These are phyloP conservation scores for Paralagenidium karlingii DNA, from an alignment of 352 stramenopile genomes.

Conservation along the genomic window DNA sequence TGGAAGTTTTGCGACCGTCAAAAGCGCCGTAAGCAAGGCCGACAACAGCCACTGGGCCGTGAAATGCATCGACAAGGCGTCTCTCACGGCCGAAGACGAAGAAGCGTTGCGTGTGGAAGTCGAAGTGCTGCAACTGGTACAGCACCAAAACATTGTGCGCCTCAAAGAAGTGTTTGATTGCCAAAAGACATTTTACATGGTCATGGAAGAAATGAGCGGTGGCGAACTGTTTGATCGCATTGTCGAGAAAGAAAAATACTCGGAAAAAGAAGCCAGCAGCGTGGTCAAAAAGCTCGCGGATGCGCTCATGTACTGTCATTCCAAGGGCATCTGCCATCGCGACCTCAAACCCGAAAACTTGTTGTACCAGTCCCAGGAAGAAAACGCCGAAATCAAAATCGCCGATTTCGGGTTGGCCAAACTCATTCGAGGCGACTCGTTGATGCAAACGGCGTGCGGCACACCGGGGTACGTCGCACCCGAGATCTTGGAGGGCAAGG, in stretches of 20 bases:
- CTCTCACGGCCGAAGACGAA: slow-evolving; percentile 65
- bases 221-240: slow-evolving; percentile 90
- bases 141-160: slow-evolving; percentile 81
- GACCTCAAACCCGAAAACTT: slow-evolving; percentile 86
- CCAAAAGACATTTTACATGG: slow-evolving; percentile 85
- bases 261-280: slow-evolving; percentile 71
- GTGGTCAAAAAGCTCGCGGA: slow-evolving; percentile 78
- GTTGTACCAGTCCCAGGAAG: slow-evolving; percentile 70
- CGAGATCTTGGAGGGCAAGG: slow-evolving; percentile 89
- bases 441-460: slow-evolving; percentile 91
- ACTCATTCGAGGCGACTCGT: slow-evolving; percentile 86
- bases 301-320: slow-evolving; percentile 82
- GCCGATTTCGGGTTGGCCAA: slow-evolving; percentile 87
- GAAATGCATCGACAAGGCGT: slow-evolving; percentile 80
- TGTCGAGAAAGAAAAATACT: slow-evolving; percentile 87
- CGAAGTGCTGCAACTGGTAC: slow-evolving; percentile 65
- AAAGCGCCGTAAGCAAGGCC: slow-evolving; percentile 60
- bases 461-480: slow-evolving; percentile 95
- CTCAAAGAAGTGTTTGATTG: slow-evolving; percentile 83
- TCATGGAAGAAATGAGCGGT: slow-evolving; percentile 87
- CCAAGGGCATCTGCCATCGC: slow-evolving; percentile 84
- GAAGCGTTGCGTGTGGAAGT: slow-evolving; percentile 74
- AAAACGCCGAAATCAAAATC: slow-evolving; percentile 91
- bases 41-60: slow-evolving; percentile 72
- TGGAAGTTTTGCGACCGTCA: slow-evolving; percentile 79